Evolutionary conservation across 2,329 filamentous ascomycete genomes (phyloP).

Genomic region (Nemania sp.): DNA sequence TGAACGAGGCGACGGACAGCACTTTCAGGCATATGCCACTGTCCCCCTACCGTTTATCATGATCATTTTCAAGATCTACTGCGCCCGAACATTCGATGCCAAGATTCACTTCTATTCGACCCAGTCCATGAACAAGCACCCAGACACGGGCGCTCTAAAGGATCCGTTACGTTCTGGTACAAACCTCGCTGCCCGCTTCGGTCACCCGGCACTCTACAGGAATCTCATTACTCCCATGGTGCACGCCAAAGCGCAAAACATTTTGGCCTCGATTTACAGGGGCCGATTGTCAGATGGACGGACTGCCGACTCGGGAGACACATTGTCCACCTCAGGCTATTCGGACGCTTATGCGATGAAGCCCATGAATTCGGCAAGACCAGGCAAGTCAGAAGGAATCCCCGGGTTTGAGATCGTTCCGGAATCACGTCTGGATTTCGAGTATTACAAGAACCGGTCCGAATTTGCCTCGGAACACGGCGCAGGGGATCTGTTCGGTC

Average conservation of each 20-base stretch:
- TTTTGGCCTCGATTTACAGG: constrained; percentile 82
- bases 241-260: constrained; percentile 77
- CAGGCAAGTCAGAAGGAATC: constrained; percentile 52
- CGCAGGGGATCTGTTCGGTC: constrained; percentile 71
- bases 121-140: constrained; percentile 54
- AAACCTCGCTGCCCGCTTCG: constrained; percentile 76
- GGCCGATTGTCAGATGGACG: constrained; percentile 74
- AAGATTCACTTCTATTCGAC: constrained; percentile 81
- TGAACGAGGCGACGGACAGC: constrained; percentile 66
- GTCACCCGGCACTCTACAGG: constrained; percentile 59
- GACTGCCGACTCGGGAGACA: constrained; percentile 59
- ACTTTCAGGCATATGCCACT: constrained; percentile 65
- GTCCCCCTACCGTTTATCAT: constrained; percentile 78
- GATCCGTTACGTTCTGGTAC: constrained; percentile 59
- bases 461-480: constrained; percentile 88
- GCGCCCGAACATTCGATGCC: constrained; percentile 72
- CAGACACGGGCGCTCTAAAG: constrained; percentile 53
- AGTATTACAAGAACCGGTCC: constrained; percentile 85
- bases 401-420: constrained; percentile 89
- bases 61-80: constrained; percentile 85
- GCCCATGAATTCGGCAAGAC: constrained; percentile 65
- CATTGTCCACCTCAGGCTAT: constrained; percentile 68
- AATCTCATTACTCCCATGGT: constrained; percentile 32
- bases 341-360: constrained; percentile 82
- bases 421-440: constrained; percentile 84